Conservation (phyloP, 257 asterid species). For the Paulownia fortunei region DNA sequence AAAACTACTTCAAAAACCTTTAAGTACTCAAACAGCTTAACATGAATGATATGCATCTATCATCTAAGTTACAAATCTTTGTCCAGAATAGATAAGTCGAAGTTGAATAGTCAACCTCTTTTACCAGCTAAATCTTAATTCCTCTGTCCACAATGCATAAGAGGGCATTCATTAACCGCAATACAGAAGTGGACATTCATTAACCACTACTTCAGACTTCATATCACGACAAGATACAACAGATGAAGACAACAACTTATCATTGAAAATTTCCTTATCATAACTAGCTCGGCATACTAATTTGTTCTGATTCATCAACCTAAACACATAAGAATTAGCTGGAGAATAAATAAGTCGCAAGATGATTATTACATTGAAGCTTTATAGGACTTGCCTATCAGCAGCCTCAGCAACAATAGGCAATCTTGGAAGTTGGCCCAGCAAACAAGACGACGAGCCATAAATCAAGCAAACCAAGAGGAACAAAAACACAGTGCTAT, state of each 20-base stretch:
- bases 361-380: neutral
- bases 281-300: neutral
- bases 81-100: neutral
- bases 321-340: neutral
- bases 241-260: neutral
- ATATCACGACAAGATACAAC: neutral
- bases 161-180: neutral
- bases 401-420: slow-evolving; percentile 99
- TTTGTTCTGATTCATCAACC: neutral
- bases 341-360: neutral
- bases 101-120: neutral
- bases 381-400: slow-evolving; percentile 84
- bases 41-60: neutral
- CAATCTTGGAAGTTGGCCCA: slow-evolving; percentile 88
- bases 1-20: neutral
- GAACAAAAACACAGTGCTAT: slow-evolving; percentile 92
- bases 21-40: neutral
- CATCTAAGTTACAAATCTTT: neutral
- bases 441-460: slow-evolving; percentile 78
- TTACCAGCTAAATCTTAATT: neutral
- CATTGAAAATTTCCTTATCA: neutral
- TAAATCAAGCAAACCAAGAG: slow-evolving; percentile 76
- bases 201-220: neutral
- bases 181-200: neutral
- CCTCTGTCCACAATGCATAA: neutral